Percentiles rank a stretch among this genome's conserved stretches.
These are phyloP conservation scores for Alternaria sp. DNA, from an alignment of 2,329 filamentous ascomycete genomes.

Conservation along the genomic window DNA sequence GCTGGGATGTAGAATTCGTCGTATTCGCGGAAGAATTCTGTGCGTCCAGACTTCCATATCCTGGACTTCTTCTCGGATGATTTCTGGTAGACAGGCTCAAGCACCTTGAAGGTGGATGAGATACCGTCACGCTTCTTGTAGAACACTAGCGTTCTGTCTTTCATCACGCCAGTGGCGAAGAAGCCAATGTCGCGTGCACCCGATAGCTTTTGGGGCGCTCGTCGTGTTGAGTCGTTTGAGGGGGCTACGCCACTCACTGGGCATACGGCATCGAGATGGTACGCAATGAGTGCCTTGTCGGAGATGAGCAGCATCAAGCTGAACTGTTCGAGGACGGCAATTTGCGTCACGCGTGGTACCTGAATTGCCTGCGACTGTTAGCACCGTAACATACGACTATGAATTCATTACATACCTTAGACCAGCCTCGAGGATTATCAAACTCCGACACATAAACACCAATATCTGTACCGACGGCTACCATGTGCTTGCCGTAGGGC, in stretches of 20 bases:
- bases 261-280: constrained; percentile 86
- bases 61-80: constrained; percentile 82
- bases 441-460: constrained; percentile 91
- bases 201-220: constrained; percentile 89
- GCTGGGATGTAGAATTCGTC: constrained; percentile 98
- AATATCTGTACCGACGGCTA: constrained; percentile 93
- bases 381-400: not conserved
- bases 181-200: constrained; percentile 92
- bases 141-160: constrained; percentile 91
- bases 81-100: constrained; percentile 95
- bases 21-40: constrained; percentile 96
- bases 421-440: constrained; percentile 89
- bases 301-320: constrained; percentile 89
- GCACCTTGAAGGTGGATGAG: constrained; percentile 93
- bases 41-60: constrained; percentile 73
- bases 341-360: constrained; percentile 81
- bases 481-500: constrained; percentile 81
- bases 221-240: constrained; percentile 74
- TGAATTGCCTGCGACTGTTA: constrained; percentile 71
- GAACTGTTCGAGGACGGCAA: constrained; percentile 94
- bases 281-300: constrained; percentile 89
- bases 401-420: constrained; percentile 66
- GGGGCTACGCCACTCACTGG: constrained; percentile 61
- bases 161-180: constrained; percentile 96
- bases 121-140: constrained; percentile 96